Percentiles rank a stretch among this genome's conserved stretches.
Evolutionary conservation across 108 stramenopile species (phyloP).

Genomic region (Stephanodiscus minutulus): DNA sequence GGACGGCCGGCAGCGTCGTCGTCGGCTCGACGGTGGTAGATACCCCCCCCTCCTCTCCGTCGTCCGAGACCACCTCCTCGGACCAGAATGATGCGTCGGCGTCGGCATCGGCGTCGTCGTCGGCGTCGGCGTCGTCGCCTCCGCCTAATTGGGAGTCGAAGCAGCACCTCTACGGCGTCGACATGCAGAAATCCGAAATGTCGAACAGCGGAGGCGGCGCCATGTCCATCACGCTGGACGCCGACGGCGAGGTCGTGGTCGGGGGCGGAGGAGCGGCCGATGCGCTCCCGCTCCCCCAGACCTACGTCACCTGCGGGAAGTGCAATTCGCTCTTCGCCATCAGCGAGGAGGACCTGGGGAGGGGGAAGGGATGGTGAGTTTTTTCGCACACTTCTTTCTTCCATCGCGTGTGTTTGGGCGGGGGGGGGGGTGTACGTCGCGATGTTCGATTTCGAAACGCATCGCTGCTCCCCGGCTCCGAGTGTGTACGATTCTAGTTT

Average conservation of each 20-base stretch:
- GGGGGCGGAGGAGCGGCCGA: not conserved
- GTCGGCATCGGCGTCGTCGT: not conserved
- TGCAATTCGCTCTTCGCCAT: constrained; percentile 71
- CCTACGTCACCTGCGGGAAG: constrained; percentile 62
- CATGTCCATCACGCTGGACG: constrained; percentile 14
- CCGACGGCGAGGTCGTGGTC: constrained; percentile 11
- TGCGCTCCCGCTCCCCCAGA: constrained; percentile 29
- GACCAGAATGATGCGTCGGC: too few species aligned
- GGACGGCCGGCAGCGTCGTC: too few species aligned
- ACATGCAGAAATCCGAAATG: too few species aligned
- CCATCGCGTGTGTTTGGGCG: not conserved
- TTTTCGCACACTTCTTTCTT: too few species aligned
- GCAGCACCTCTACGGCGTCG: constrained; percentile 42
- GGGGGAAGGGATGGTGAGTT: constrained; percentile 66
- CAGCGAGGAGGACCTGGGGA: constrained; percentile 61
- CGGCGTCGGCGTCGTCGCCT: not conserved
- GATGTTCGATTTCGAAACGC: not conserved
- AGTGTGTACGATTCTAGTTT: too few species aligned
- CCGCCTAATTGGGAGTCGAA: constrained; percentile 28
- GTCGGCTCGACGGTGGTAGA: too few species aligned
- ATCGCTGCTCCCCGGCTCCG: not conserved
- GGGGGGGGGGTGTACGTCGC: not conserved
- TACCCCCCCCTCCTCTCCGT: too few species aligned
- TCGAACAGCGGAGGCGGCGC: too few species aligned
- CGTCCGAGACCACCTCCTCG: too few species aligned